Evolutionary conservation across 345 rosid species (phyloP).

Genomic region (Aegle marmelos): DNA sequence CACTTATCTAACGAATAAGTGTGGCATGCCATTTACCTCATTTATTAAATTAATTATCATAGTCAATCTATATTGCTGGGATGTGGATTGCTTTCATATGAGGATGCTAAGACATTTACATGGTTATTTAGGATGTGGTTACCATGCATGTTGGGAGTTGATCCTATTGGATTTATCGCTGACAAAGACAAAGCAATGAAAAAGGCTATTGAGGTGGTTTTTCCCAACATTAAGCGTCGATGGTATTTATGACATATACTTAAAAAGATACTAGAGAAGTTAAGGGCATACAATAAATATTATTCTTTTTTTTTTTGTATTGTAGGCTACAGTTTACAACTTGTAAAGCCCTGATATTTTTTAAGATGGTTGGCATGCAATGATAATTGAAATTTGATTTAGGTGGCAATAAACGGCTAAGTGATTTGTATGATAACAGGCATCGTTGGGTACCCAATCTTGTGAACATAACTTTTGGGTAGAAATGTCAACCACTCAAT

Average conservation of each 20-base stretch:
- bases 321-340: too few relatives aligned
- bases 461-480: neutral
- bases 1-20: neutral
- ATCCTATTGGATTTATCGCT: neutral
- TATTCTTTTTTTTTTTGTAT: neutral
- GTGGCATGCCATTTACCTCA: neutral
- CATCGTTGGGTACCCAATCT: neutral
- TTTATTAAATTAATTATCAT: too few relatives aligned
- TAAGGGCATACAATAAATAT: neutral
- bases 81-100: too few relatives aligned
- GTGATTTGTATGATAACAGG: neutral
- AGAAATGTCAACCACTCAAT: neutral
- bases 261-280: neutral
- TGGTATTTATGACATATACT: neutral
- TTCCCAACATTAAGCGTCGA: neutral
- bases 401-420: neutral
- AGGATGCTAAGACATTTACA: neutral
- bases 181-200: neutral
- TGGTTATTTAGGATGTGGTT: neutral
- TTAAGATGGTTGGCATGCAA: too few relatives aligned
- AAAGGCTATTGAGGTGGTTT: neutral
- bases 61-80: neutral
- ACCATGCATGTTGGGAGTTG: neutral
- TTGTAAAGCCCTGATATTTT: too few relatives aligned
- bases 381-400: neutral